These are phyloP conservation scores for Sclerotinia borealis DNA, from an alignment of 2,329 filamentous ascomycete species.

Conservation along the genomic window DNA sequence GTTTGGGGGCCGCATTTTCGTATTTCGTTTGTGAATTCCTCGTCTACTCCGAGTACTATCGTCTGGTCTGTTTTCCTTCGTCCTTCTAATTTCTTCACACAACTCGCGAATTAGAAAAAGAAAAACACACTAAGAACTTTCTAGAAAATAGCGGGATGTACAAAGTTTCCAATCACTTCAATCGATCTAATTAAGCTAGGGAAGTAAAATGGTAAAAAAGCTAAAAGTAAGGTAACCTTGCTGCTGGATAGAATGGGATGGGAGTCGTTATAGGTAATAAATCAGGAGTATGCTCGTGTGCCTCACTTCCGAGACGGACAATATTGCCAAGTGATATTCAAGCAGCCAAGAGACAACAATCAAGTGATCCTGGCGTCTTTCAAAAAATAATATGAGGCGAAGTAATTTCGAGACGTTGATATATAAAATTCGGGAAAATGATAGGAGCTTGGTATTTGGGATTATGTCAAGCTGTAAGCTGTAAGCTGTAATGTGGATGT, in stretches of 20 bases:
- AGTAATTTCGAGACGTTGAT: background rate
- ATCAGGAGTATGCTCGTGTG: slow-evolving; percentile 2
- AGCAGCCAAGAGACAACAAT: slow-evolving; percentile 12
- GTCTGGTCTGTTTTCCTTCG: background rate
- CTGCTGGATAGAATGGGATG: background rate
- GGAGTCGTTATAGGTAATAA: background rate
- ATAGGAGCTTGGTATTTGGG: background rate
- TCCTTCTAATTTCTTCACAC: background rate
- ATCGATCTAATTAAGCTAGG: background rate
- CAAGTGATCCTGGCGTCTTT: slow-evolving; percentile 12
- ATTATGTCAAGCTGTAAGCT: background rate
- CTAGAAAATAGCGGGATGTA: background rate
- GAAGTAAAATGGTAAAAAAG: background rate
- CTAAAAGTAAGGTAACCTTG: background rate
- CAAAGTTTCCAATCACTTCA: background rate
- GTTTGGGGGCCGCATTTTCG: slow-evolving; percentile 5
- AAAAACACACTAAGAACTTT: background rate
- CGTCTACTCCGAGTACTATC: background rate
- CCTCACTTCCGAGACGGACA: slow-evolving; percentile 5
- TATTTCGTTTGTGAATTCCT: background rate
- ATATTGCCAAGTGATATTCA: slow-evolving; percentile 3
- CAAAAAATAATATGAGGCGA: background rate
- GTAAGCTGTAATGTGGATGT: too few relatives aligned
- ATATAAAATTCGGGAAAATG: background rate
- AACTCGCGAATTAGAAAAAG: background rate